Conservation (phyloP, 306 rosid genomes). For the Hippophae tibetana region DNA sequence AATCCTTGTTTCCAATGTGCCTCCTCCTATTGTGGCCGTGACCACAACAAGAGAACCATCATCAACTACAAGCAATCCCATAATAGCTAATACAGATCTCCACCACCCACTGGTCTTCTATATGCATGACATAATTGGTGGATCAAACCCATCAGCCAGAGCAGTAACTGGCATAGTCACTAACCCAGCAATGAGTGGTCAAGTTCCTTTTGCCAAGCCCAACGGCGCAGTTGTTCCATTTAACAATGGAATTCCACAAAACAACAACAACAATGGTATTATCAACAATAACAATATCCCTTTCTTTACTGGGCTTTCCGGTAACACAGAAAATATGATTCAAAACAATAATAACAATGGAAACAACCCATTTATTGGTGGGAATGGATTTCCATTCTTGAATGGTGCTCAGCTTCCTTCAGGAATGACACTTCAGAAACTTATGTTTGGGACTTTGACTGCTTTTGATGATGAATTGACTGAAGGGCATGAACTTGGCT, state of each 20-base stretch:
- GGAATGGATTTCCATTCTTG: constrained; percentile 29
- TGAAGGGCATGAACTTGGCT: constrained; percentile 63
- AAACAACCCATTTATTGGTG: constrained; percentile 30
- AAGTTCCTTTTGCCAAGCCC: constrained; percentile 83
- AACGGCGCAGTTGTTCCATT: constrained; percentile 66
- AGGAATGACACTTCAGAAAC: constrained; percentile 49
- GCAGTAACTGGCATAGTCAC: constrained; percentile 67
- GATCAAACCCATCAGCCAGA: constrained; percentile 65
- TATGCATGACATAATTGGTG: constrained; percentile 78
- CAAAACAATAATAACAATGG: constrained; percentile 35
- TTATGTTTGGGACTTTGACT: constrained; percentile 73
- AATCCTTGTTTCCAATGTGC: constrained; percentile 18
- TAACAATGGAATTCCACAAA: constrained; percentile 49
- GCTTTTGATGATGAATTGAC: constrained; percentile 77
- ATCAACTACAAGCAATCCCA: not conserved
- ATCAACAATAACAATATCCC: constrained; percentile 76
- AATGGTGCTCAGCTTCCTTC: constrained; percentile 41
- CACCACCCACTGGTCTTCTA: constrained; percentile 42
- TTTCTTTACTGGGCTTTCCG: constrained; percentile 73
- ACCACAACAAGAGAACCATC: constrained; percentile 17
- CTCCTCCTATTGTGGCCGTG: constrained; percentile 22
- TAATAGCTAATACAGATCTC: constrained; percentile 7
- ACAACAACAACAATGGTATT: constrained; percentile 56
- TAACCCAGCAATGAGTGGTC: constrained; percentile 65
- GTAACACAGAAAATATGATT: constrained; percentile 35